phyloP scores from a whole-genome alignment of 257 asterid species.

The Agastache rugosa region DNA sequence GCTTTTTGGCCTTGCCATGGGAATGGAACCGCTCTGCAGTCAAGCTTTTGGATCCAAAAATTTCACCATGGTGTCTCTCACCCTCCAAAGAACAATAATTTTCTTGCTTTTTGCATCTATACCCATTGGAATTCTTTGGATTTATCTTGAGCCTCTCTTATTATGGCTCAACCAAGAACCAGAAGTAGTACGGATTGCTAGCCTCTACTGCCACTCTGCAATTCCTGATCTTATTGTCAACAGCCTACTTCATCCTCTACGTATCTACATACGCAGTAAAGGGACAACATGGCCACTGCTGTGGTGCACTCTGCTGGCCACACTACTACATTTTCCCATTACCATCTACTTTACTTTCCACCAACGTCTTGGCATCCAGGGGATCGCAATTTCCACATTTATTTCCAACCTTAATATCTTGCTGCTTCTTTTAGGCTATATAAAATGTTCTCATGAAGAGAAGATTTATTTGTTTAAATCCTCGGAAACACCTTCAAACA shows the following conservation, averaged over 20 bases:
- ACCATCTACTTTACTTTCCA: slow-evolving; percentile 74
- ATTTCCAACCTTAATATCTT: slow-evolving; percentile 63
- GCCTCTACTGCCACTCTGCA: slow-evolving; percentile 69
- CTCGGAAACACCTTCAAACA: slow-evolving; percentile 40
- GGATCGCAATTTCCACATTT: slow-evolving; percentile 72
- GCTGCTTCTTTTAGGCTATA: slow-evolving; percentile 61
- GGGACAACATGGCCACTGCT: slow-evolving; percentile 88
- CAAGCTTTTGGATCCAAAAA: slow-evolving; percentile 93
- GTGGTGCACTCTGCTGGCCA: slow-evolving; percentile 76
- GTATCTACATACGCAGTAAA: slow-evolving; percentile 82
- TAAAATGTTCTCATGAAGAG: slow-evolving; percentile 43
- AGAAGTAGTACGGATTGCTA: slow-evolving; percentile 64
- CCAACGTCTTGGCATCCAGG: slow-evolving; percentile 70
- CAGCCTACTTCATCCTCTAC: slow-evolving; percentile 82
- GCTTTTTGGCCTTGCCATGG: slow-evolving; percentile 86
- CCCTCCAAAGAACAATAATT: slow-evolving; percentile 69
- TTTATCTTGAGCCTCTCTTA: slow-evolving; percentile 77
- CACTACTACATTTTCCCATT: slow-evolving; percentile 74
- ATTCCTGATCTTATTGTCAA: slow-evolving; percentile 86
- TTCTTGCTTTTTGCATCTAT: slow-evolving; percentile 70
- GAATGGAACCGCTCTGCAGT: slow-evolving; percentile 96
- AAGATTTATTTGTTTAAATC: slow-evolving; percentile 43
- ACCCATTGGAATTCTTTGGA: slow-evolving; percentile 81
- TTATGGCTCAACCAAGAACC: slow-evolving; percentile 85
- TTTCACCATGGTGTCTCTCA: slow-evolving; percentile 52